Conservation (phyloP, 2,329 filamentous ascomycete genomes). For the Botrytis hyacinthi region DNA sequence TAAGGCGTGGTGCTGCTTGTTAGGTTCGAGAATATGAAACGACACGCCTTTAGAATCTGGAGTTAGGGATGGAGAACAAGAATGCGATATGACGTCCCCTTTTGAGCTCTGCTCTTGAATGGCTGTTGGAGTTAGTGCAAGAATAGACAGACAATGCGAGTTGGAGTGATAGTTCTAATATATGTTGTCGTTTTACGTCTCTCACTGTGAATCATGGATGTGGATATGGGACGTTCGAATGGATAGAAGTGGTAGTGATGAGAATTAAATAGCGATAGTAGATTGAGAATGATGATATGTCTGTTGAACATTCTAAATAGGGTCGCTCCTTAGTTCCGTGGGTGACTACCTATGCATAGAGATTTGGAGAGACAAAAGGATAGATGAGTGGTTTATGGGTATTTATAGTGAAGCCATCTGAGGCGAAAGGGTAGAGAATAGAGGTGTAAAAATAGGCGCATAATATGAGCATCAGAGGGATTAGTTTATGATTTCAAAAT, state of each 20-base stretch:
- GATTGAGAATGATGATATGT: background rate
- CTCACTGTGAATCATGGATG: background rate
- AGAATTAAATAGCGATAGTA: background rate
- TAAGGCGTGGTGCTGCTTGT: background rate
- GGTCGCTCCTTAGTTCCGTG: rapidly evolving
- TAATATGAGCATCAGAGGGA: background rate
- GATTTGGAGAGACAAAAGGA: background rate
- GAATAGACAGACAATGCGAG: background rate
- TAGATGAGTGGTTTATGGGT: background rate
- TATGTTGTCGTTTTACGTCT: background rate
- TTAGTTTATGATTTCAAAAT: background rate
- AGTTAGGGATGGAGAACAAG: background rate
- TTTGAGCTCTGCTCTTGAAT: background rate
- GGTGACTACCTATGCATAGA: background rate
- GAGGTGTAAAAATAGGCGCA: background rate
- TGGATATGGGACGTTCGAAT: background rate
- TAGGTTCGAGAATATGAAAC: background rate
- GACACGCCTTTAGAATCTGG: too few relatives aligned
- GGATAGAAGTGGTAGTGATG: background rate
- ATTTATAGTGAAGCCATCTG: background rate
- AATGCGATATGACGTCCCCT: background rate
- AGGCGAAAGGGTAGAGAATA: background rate
- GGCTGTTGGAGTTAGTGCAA: too few relatives aligned
- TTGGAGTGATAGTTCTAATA: background rate
- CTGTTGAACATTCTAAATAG: background rate